Conservation (phyloP, 164 flowering plant genomes). For the Kalanchoe fedtschenkoi region DNA sequence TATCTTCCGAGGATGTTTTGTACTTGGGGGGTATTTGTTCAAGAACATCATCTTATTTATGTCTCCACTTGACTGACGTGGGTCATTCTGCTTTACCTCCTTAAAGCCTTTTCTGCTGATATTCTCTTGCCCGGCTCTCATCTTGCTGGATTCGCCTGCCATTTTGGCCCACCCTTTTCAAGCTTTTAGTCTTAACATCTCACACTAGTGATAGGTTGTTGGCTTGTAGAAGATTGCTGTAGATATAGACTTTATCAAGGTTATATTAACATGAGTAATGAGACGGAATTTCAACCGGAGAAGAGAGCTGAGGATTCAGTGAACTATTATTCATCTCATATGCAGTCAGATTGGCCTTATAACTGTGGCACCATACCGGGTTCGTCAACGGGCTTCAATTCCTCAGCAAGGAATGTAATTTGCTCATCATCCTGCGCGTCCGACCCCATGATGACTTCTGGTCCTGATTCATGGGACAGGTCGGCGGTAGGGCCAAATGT, state of each 20-base stretch:
- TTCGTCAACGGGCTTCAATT: slow-evolving; percentile 31
- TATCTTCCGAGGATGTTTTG: slow-evolving; percentile 6
- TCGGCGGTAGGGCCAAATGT: slow-evolving; percentile 27
- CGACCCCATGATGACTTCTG: slow-evolving; percentile 47
- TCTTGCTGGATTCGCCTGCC: neutral
- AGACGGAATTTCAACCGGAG: slow-evolving; percentile 34
- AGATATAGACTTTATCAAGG: slow-evolving; percentile 7
- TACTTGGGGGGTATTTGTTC: too few species aligned
- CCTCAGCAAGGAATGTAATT: slow-evolving; percentile 24
- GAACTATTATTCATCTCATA: slow-evolving; percentile 25
- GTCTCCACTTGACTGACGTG: slow-evolving; percentile 9
- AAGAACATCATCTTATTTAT: too few species aligned
- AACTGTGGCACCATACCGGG: slow-evolving; percentile 20
- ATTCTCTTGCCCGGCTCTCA: neutral
- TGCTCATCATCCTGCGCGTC: slow-evolving; percentile 44
- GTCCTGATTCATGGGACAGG: slow-evolving; percentile 42
- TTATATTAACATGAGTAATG: slow-evolving; percentile 36
- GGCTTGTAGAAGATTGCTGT: too few species aligned
- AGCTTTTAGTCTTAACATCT: neutral
- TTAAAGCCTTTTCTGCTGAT: too few species aligned
- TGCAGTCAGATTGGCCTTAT: slow-evolving; percentile 52
- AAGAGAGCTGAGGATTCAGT: slow-evolving; percentile 29
- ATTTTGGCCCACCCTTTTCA: neutral
- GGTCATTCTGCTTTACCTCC: too few species aligned
- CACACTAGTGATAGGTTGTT: too few species aligned